Percentiles rank a stretch among this genome's conserved stretches.
Conservation (phyloP, 345 rosid genomes). For the Melaleuca quinquenervia region DNA sequence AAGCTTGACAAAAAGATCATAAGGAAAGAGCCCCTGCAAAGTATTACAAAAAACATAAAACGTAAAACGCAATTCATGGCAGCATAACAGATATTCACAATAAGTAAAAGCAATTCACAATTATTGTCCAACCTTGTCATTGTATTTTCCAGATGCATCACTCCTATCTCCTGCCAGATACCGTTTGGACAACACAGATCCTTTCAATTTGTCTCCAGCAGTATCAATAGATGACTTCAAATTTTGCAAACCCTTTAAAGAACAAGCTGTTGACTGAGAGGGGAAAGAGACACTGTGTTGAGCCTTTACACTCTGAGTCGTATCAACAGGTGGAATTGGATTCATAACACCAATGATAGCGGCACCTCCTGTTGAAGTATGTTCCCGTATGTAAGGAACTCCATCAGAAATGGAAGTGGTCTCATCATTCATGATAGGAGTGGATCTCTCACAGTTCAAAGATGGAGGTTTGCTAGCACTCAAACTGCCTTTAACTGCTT, state of each 20-base stretch:
- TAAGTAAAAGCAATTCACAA: not conserved
- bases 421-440: not conserved
- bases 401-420: not conserved
- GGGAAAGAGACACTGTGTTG: conserved; percentile 17
- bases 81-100: not conserved
- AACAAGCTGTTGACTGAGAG: conserved; percentile 9
- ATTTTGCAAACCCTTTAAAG: conserved; percentile 27
- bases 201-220: conserved; percentile 60
- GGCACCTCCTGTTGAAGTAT: not conserved
- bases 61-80: not conserved
- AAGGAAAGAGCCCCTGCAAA: conserved; percentile 67
- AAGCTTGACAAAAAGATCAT: conserved; percentile 69
- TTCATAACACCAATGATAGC: conserved; percentile 4
- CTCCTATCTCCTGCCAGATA: conserved; percentile 9
- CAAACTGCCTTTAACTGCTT: conserved; percentile 1
- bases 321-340: conserved; percentile 20
- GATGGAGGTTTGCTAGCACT: conserved; percentile 8
- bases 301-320: conserved; percentile 19
- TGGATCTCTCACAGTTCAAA: conserved; percentile 7
- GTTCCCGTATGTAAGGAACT: not conserved
- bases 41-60: not conserved
- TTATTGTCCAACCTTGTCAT: conserved; percentile 41
- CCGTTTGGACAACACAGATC: conserved; percentile 37
- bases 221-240: conserved; percentile 52
- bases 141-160: conserved; percentile 43